Evolutionary conservation across 257 asterid genomes (phyloP), one percentile per base, ranked within the genome.

Genomic region (Gardenia jasminoides): DNA sequence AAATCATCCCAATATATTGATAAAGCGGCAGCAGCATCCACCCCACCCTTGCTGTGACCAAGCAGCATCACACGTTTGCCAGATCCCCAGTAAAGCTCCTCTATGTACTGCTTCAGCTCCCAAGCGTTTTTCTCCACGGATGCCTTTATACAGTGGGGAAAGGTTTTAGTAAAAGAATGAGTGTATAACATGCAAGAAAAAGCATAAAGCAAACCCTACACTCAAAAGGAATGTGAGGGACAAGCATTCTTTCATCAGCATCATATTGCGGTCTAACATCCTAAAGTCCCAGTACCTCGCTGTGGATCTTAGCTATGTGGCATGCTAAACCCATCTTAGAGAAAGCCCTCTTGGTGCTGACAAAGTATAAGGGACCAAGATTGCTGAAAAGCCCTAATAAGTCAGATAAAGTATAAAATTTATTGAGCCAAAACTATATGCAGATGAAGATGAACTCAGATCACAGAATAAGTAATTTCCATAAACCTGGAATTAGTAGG

Each of bases 11-110:
- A 84, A 86, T 95, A 95, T 73, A 90, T 90, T 31, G 97, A 92
- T 85, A 95, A 82, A 73, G 99, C 98, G 70, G 99, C 99, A 13
- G 98, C 94, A 70, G 97, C 98, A 85, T 95, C 99, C 50, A 95
- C 93, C 74, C 99, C 99, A 28, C 98, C 98, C 78, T 95, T 95
- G 85, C 99, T 93, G 86, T 93, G 99, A 76, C 97, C 99, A 46
- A 95, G 93, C 89, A 95, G 80, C 97, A 95, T 88, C 76, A 95
- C 92, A 69, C 88, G 91, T 77, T 95, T 95, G 33, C 97, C 97
- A 2, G 97, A 90, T 17, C 99, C 99, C 99, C 99, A 93, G 78
- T 92, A 91, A 54, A 95, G 86, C 85, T 93, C 99, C 85, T 93
- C 99, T 58, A 95, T 89, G 73, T 91, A 95, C 72, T 95, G 91